Conservation (phyloP, 495 filamentous ascomycete genomes). For the Aspergillus baeticus region DNA sequence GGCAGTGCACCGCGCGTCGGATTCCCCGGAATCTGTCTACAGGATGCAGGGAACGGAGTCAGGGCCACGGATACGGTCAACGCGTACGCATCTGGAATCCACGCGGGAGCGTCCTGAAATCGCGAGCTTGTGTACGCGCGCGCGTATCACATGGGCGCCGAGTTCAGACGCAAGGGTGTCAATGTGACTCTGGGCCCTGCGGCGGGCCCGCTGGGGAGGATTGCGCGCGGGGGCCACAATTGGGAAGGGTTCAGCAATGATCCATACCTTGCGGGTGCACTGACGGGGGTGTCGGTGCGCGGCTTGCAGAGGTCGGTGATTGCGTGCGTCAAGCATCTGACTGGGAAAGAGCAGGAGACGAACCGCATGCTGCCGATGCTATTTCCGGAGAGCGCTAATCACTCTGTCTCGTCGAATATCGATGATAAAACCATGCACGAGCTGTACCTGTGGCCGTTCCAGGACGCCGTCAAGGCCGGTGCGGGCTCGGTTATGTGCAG, state of each 20-base stretch:
- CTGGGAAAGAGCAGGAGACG: constrained; percentile 84
- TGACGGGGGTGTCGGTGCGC: constrained; percentile 69
- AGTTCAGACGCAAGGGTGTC: constrained; percentile 56
- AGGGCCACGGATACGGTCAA: constrained; percentile 60
- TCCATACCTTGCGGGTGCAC: constrained; percentile 63
- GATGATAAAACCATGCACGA: constrained; percentile 73
- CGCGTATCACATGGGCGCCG: constrained; percentile 52
- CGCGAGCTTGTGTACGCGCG: constrained; percentile 43
- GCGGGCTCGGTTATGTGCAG: constrained; percentile 57
- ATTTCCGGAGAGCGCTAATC: constrained; percentile 41
- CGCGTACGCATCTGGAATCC: constrained; percentile 53
- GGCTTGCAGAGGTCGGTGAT: constrained; percentile 24
- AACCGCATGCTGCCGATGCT: constrained; percentile 47
- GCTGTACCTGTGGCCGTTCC: constrained; percentile 66
- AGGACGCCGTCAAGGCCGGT: constrained; percentile 52
- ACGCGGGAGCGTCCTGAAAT: constrained; percentile 57
- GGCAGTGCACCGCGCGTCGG: constrained; percentile 50
- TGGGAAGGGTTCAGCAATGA: constrained; percentile 82
- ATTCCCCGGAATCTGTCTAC: constrained; percentile 62
- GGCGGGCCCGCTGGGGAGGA: constrained; percentile 64
- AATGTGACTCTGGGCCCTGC: constrained; percentile 55
- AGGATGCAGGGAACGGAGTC: constrained; percentile 63
- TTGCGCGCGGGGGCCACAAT: constrained; percentile 76
- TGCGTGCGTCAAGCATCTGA: constrained; percentile 61
- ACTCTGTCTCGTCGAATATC: constrained; percentile 54